A percentile compares a stretch with the other conserved stretches of the same genome.
These are phyloP conservation scores for Penicillium sp. DNA, from an alignment of 2,329 filamentous ascomycete genomes.

Conservation along the genomic window DNA sequence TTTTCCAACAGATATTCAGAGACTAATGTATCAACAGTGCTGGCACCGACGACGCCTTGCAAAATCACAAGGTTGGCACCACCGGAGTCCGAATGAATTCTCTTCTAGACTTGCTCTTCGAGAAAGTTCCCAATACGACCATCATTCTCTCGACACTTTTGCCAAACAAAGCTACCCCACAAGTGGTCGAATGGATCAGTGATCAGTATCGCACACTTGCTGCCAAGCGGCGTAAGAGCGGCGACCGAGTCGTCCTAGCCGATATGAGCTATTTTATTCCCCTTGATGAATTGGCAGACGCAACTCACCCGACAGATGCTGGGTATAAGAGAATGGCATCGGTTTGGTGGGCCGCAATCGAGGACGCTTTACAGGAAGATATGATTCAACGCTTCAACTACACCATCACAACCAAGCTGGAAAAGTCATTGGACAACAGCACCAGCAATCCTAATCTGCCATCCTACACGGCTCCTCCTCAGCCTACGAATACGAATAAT, in stretches of 20 bases:
- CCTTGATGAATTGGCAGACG: constrained; percentile 19
- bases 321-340: constrained; percentile 31
- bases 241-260: constrained; percentile 25
- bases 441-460: constrained; percentile 8
- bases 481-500: constrained; percentile 1
- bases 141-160: constrained; percentile 38
- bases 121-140: constrained; percentile 24
- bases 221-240: constrained; percentile 16
- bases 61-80: constrained; percentile 19
- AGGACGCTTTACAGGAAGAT: constrained; percentile 16
- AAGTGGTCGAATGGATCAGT: constrained; percentile 17
- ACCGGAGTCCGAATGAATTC: constrained; percentile 25
- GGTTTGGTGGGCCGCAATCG: constrained; percentile 29
- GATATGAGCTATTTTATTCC: constrained; percentile 28
- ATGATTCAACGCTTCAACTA: constrained; percentile 13
- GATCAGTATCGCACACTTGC: constrained; percentile 27
- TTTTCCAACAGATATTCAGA: neutral
- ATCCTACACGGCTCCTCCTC: constrained; percentile 7
- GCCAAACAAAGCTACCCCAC: constrained; percentile 15
- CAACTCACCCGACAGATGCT: constrained; percentile 22
- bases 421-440: constrained; percentile 8
- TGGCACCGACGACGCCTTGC: constrained; percentile 37
- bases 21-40: constrained; percentile 20
- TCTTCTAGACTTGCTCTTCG: constrained; percentile 27
- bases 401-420: neutral